Conservation (phyloP, 768 basidiomycete species). For the Zangia roseola region DNA sequence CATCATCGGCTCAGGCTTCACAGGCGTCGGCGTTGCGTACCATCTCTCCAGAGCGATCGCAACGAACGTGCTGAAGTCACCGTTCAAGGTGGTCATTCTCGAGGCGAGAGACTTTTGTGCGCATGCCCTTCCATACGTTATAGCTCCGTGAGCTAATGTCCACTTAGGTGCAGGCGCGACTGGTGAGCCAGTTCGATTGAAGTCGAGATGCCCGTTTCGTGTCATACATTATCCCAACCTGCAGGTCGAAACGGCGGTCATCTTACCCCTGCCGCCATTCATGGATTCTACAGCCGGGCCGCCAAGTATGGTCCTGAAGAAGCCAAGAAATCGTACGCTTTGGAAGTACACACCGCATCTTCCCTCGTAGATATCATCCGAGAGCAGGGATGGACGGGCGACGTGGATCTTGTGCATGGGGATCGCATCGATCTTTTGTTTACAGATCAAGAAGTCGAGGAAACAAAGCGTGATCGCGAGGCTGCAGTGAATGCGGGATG, state of each 20-base stretch:
- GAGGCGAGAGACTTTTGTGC: slow-evolving; percentile 86
- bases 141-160: not conserved
- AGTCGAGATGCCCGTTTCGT: too few species aligned
- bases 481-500: slow-evolving; percentile 55
- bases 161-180: slow-evolving; percentile 70
- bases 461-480: slow-evolving; percentile 44
- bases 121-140: not conserved
- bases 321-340: slow-evolving; percentile 46
- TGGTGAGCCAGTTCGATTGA: slow-evolving; percentile 38
- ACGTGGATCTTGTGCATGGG: slow-evolving; percentile 63
- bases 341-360: slow-evolving; percentile 58
- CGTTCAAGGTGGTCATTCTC: slow-evolving; percentile 58
- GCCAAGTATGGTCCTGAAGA: slow-evolving; percentile 49
- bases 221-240: too few species aligned
- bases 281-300: slow-evolving; percentile 41
- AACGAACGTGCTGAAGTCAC: slow-evolving; percentile 8
- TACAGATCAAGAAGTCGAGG: slow-evolving; percentile 42
- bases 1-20: slow-evolving; percentile 79
- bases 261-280: slow-evolving; percentile 52
- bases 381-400: slow-evolving; percentile 39
- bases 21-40: slow-evolving; percentile 73
- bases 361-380: slow-evolving; percentile 51
- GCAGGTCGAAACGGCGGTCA: slow-evolving; percentile 81
- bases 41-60: slow-evolving; percentile 49
- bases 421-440: slow-evolving; percentile 51